A percentile compares a stretch with the other conserved stretches of the same genome.
phyloP scores from a whole-genome alignment of 2,329 filamentous ascomycete species.

The Penicillium vulpinum region DNA sequence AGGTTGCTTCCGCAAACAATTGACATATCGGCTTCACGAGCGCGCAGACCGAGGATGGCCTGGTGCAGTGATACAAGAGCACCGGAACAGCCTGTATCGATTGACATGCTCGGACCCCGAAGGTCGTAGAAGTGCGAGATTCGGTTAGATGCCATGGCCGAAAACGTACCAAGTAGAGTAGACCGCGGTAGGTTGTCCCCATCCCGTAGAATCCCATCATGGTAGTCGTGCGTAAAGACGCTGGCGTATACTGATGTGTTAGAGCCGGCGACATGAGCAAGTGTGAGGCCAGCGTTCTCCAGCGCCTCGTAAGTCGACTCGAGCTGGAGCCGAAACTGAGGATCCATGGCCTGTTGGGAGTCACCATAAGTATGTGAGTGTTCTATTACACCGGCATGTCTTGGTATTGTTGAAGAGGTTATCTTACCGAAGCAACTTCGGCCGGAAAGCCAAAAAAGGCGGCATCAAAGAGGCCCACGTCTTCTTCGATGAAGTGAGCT shows the following conservation, averaged over 20 bases:
- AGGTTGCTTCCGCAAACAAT: slow-evolving; percentile 41
- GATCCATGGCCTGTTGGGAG: not conserved
- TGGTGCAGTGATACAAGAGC: slow-evolving; percentile 39
- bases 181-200: slow-evolving; percentile 23
- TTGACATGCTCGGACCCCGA: slow-evolving; percentile 42
- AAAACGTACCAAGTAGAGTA: slow-evolving; percentile 30
- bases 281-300: not conserved
- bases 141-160: slow-evolving; percentile 32
- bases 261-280: not conserved
- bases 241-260: not conserved
- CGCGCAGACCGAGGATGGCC: slow-evolving; percentile 24
- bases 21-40: slow-evolving; percentile 25
- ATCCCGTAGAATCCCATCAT: not conserved
- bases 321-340: not conserved
- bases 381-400: not conserved
- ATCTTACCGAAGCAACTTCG: too few relatives aligned
- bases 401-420: too few relatives aligned
- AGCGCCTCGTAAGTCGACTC: not conserved
- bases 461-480: not conserved
- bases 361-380: too few relatives aligned
- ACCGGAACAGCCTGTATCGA: slow-evolving; percentile 47
- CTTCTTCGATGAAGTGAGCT: too few relatives aligned
- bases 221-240: not conserved
- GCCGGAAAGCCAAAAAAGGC: too few relatives aligned
- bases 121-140: slow-evolving; percentile 48